Evolutionary conservation across 345 rosid species (phyloP), one percentile per base, ranked within the genome.

Genomic region (Bruguiera sexangula): DNA sequence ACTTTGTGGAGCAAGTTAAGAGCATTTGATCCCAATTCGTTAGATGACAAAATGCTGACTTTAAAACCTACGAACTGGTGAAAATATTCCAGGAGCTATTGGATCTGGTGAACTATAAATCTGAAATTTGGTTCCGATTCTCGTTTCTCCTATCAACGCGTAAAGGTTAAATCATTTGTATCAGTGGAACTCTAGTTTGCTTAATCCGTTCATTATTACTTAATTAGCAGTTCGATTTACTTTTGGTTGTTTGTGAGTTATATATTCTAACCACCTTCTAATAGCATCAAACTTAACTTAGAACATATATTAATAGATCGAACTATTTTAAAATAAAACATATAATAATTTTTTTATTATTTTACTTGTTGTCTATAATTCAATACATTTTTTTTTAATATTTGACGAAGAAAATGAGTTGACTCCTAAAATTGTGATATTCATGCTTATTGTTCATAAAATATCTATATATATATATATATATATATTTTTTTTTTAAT

Each of bases 121-220:
- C 34, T 9, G 61, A 59, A 70, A 70, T 70, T 62, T 6, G 68
- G 63, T 62, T 62, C 74, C 62, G 8, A 6, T 37, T 52, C 36
- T 52, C 52, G 24, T 50, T 0, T 22, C 58, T 32, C 34, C 27
- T 26, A 19, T 58, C 55, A 18, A 37, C 24, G 9, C 26, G 26
- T 37, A 26, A 56, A 37, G 52, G 21, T 57, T 39, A 36, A 24
- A 16, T 56, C 6, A 19, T 22, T 30, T 51, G 21, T 27, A 3
- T 20, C 19, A 65, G 58, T 11, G 26, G 20, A 20, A 15, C 34
- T 13, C 21, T 31, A 16, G 29, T 18, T 9, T 7, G 30, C 29
- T 3, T 22, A 55, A 21, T 55, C 30, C 57, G 5, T 11, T 43
- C 3, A 43, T 39, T 15, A 43, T 43, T 13, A 43, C 50, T 43